phyloP scores from a whole-genome alignment of 352 stramenopile species.

The Peronospora farinosa region DNA sequence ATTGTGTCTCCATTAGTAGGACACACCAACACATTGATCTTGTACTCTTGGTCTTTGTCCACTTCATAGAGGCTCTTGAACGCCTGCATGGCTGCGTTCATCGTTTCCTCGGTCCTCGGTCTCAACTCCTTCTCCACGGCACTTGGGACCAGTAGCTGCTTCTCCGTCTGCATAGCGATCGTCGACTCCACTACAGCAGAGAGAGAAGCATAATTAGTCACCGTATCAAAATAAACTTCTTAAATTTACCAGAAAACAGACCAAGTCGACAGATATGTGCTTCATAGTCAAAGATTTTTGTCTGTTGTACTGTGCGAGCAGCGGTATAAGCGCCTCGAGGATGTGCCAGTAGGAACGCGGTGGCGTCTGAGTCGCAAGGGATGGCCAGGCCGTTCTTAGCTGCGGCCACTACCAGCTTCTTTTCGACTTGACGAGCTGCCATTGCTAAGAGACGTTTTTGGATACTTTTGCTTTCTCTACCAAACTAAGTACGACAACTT shows the following conservation, averaged over 20 bases:
- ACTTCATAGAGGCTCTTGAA: constrained; percentile 45
- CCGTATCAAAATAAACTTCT: too few relatives aligned
- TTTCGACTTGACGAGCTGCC: constrained; percentile 17
- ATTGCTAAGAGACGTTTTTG: neutral
- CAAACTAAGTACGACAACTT: too few relatives aligned
- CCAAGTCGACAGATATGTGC: constrained; percentile 68
- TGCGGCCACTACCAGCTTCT: constrained; percentile 39
- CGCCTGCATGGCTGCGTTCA: constrained; percentile 58
- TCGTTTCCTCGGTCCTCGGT: constrained; percentile 51
- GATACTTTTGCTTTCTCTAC: too few relatives aligned
- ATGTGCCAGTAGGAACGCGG: constrained; percentile 52
- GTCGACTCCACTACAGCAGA: constrained; percentile 59
- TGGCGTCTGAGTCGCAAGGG: constrained; percentile 54
- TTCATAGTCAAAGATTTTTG: constrained; percentile 74
- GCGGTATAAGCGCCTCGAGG: constrained; percentile 69
- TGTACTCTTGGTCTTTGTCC: constrained; percentile 63
- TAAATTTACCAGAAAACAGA: constrained; percentile 14
- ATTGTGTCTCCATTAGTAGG: constrained; percentile 17
- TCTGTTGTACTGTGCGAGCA: constrained; percentile 67
- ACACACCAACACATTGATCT: constrained; percentile 77
- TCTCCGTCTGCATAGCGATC: constrained; percentile 48
- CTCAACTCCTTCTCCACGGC: constrained; percentile 42
- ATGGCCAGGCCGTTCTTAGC: constrained; percentile 73
- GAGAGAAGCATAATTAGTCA: constrained; percentile 1
- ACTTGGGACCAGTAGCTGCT: constrained; percentile 13